Conservation (phyloP, 1,139 yeast genomes). For the Meyerozyma sp. region DNA sequence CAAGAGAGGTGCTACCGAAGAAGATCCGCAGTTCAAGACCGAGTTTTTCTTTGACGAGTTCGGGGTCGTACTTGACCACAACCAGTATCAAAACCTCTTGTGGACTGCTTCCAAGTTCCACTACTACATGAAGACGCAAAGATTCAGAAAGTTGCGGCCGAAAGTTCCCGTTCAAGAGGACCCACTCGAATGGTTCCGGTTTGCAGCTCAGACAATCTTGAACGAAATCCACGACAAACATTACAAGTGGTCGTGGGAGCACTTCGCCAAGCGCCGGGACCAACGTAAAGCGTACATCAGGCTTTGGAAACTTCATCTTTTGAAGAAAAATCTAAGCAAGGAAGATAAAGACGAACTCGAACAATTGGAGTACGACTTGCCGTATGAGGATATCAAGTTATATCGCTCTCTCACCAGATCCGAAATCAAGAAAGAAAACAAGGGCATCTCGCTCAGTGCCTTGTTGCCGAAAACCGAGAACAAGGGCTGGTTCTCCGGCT, state of each 20-base stretch:
- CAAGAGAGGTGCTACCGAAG: slow-evolving; percentile 68
- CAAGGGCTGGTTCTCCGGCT: slow-evolving; percentile 23
- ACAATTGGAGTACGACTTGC: slow-evolving; percentile 52
- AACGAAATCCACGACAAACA: slow-evolving; percentile 78
- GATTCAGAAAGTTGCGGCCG: slow-evolving; percentile 72
- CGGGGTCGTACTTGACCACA: slow-evolving; percentile 76
- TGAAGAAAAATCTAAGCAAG: slow-evolving; percentile 23
- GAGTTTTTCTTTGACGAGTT: slow-evolving; percentile 83
- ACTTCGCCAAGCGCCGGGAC: slow-evolving; percentile 65
- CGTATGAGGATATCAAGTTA: slow-evolving; percentile 77
- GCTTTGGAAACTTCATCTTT: slow-evolving; percentile 56
- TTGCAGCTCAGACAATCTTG: slow-evolving; percentile 68
- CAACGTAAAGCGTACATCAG: slow-evolving; percentile 64
- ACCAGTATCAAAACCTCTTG: slow-evolving; percentile 77
- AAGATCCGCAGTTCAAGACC: slow-evolving; percentile 67
- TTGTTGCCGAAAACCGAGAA: slow-evolving; percentile 8
- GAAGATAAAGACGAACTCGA: slow-evolving; percentile 39
- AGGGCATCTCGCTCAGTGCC: slow-evolving; percentile 6
- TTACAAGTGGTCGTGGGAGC: slow-evolving; percentile 86
- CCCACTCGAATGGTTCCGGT: slow-evolving; percentile 78
- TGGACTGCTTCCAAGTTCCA: slow-evolving; percentile 81
- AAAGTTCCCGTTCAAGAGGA: slow-evolving; percentile 51
- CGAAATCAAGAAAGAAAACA: slow-evolving; percentile 55
- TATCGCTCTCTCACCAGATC: slow-evolving; percentile 76
- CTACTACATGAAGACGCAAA: slow-evolving; percentile 71